phyloP scores from a whole-genome alignment of 2,329 filamentous ascomycete genomes.

The Fulvia fulva region DNA sequence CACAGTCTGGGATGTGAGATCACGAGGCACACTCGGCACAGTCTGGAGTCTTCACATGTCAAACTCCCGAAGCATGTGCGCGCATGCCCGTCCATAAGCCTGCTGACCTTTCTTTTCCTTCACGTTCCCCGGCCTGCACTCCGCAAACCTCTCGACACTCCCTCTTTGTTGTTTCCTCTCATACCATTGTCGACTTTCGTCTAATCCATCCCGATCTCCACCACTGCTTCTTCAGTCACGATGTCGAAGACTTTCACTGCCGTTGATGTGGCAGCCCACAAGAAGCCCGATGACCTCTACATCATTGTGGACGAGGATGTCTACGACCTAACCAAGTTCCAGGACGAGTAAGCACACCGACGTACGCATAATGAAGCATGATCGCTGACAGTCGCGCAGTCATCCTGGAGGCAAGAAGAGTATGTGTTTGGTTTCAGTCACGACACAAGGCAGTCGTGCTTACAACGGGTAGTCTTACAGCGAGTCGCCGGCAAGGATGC shows the following conservation, averaged over 20 bases:
- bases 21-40: not conserved
- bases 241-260: slow-evolving; percentile 89
- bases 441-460: not conserved
- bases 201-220: not conserved
- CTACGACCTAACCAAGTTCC: slow-evolving; percentile 77
- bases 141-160: not conserved
- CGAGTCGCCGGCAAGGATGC: slow-evolving; percentile 64
- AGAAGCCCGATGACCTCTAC: slow-evolving; percentile 80
- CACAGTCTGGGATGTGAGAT: not conserved
- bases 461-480: slow-evolving; percentile 51
- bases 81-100: not conserved
- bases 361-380: not conserved
- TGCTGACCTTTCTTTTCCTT: not conserved
- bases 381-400: not conserved
- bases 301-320: slow-evolving; percentile 93
- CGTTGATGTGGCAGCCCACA: slow-evolving; percentile 85
- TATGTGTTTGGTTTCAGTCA: slow-evolving; percentile 29
- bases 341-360: slow-evolving; percentile 36
- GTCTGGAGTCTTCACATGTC: slow-evolving; percentile 1
- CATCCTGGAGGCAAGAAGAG: slow-evolving; percentile 70
- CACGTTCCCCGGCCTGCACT: not conserved
- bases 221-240: slow-evolving; percentile 25
- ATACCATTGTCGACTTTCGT: not conserved
- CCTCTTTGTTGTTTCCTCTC: not conserved
- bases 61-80: not conserved